phyloP scores from a whole-genome alignment of 306 rosid genomes.

The Pueraria montana region DNA sequence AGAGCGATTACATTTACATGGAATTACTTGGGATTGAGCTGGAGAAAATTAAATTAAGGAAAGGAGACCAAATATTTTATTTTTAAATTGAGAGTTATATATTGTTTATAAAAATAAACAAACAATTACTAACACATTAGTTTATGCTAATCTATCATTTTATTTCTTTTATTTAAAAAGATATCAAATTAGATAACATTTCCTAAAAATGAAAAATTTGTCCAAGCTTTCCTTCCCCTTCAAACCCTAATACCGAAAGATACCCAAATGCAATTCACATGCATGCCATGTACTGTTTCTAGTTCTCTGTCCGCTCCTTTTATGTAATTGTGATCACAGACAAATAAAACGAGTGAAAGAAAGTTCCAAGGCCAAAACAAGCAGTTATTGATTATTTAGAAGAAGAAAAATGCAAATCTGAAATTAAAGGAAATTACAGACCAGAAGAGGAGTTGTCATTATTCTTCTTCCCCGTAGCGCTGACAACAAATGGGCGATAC shows the following conservation, averaged over 20 bases:
- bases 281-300: neutral
- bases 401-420: neutral
- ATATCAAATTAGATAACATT: neutral
- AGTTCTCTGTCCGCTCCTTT: too few relatives aligned
- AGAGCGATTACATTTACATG: neutral
- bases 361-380: neutral
- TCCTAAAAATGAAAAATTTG: neutral
- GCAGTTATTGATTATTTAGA: neutral
- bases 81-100: neutral
- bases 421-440: conserved; percentile 40
- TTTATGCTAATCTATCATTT: neutral
- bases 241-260: neutral
- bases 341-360: neutral
- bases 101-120: neutral
- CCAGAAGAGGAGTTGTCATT: conserved; percentile 67
- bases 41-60: conserved; percentile 2
- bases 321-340: neutral
- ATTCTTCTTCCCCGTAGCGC: conserved; percentile 79
- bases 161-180: neutral
- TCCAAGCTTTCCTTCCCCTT: neutral
- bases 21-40: neutral
- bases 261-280: neutral
- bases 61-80: neutral
- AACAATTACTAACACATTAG: neutral
- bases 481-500: conserved; percentile 53